Evolutionary conservation across 495 filamentous ascomycete species (phyloP), one percentile per base, ranked within the genome.

Genomic region (Talaromyces wortmannii): DNA sequence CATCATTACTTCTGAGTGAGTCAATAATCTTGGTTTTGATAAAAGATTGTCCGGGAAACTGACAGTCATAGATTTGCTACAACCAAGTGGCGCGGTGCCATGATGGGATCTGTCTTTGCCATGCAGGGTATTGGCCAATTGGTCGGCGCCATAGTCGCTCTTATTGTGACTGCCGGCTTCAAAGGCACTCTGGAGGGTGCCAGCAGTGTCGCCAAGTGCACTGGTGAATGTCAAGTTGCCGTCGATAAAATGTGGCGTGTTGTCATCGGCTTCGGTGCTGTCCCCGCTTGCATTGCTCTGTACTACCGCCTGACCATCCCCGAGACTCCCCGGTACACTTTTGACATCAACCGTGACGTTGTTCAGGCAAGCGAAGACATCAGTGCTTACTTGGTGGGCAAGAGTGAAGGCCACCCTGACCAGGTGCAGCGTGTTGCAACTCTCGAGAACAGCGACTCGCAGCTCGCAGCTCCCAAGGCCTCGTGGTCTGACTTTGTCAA

Each of bases 261-360:
- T 4, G 71, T 91, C 44, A 86, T 94, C 63, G 89, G 89, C 12
- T 82, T 91, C 61, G 89, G 89, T 52, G 83, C 85, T n/a, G 83
- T 92, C 7, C 89, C 89, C 5, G 89, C 81, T 43, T 83, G 78
- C 62, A 78, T 88, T 53, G 88, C 88, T 12, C 79, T 94, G 30
- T 92, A 90, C 75, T 91, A 85, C 70, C 90, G 91, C 46, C 78
- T 96, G 5, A 95, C 91, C 29, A 95, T 96, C 59, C 91, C 91
- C 18, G 88, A 92, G 68, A 83, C 90, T 59, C 87, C 78, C 40
- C 84, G 88, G 32, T 91, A 89, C 67, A 96, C 90, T 33, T 92
- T 95, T 59, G 89, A 94, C 63, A 83, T 95, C 8, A 76, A 78
- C 42, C 81, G 78, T 32, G 88, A 95, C 61, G 78, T 88, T 36